Evolutionary conservation across 164 flowering plant species (phyloP), one percentile per base, ranked within the genome.

Genomic region (Aristolochia contorta): DNA sequence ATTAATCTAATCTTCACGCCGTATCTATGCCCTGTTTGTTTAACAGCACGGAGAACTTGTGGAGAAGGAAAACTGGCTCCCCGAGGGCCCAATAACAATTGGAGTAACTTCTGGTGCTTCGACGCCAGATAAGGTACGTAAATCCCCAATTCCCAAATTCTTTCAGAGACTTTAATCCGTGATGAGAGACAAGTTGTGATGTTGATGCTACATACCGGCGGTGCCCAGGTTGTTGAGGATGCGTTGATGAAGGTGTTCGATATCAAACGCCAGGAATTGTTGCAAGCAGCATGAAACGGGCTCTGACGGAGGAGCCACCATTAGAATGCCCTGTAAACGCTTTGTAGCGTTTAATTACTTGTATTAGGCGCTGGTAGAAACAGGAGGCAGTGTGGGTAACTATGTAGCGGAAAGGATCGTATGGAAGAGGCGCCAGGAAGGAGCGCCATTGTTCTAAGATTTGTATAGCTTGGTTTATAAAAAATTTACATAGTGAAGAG

Each of bases 71-170:
- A 86, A 86, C 71, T 92, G 80, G 79, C 74, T 89, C 24, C 96
- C 96, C 14, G 72, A 78, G 71, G 98, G 98, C 48, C 96, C 91
- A 22, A 70, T 92, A 68, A 89, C 88, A 8, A 71, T 92, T 14
- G 98, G 98, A 45, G 70, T 92, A 18, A 92, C 96, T 64, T 92
- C 98, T 14, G 98, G 96, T 64, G 96, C 98, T 60, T 92, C 98
- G 12, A 89, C 98, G 1, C 98, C 98, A 16, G 98, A 92, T 58
- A 92, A 92, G 96, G 98, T 91, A 71, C n/a, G n/a, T 63, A 41
- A 24, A 46, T 62, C 64, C 47, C 58, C 8, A 41, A 47, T n/a
- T 19, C 41, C 19, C 23, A 4, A 24, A 24, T 45, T 19, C 47
- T 47, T 7, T 18, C n/a, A 7, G 54, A 50, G 22, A n/a, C 9